Percentiles rank a stretch among this genome's conserved stretches.
Conservation (phyloP, 2,329 filamentous ascomycete species). For the Scedosporium dehoogii region DNA sequence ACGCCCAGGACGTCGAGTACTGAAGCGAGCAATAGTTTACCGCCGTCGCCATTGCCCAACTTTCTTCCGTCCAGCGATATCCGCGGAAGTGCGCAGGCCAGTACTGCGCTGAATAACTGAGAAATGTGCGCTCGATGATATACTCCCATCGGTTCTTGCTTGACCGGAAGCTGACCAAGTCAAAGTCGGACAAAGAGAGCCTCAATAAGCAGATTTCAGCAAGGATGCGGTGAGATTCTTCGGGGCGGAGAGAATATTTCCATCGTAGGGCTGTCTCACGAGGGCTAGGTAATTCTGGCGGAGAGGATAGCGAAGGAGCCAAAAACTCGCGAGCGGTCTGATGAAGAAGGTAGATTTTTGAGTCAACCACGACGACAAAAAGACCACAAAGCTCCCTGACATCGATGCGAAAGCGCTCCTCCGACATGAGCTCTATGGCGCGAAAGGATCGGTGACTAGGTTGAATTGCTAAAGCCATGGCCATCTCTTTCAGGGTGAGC, state of each 20-base stretch:
- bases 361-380: conserved; percentile 18
- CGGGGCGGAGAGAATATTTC: conserved; percentile 1
- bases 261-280: background rate
- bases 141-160: background rate
- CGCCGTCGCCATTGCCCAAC: background rate
- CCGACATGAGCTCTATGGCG: background rate
- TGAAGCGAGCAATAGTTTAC: background rate
- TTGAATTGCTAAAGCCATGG: conserved; percentile 10
- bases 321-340: conserved; percentile 23
- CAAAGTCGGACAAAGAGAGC: background rate
- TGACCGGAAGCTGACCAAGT: background rate
- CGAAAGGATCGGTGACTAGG: background rate
- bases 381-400: conserved; percentile 21
- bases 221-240: background rate
- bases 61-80: background rate
- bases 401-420: conserved; percentile 6
- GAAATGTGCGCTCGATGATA: conserved; percentile 1
- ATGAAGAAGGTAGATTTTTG: conserved; percentile 18
- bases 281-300: background rate
- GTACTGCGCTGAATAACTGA: conserved; percentile 9
- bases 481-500: conserved; percentile 16
- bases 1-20: background rate
- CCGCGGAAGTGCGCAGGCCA: conserved; percentile 10
- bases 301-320: background rate
- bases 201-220: background rate